Evolutionary conservation across 352 stramenopile species (phyloP).

Genomic region (Pythium oligandrum): DNA sequence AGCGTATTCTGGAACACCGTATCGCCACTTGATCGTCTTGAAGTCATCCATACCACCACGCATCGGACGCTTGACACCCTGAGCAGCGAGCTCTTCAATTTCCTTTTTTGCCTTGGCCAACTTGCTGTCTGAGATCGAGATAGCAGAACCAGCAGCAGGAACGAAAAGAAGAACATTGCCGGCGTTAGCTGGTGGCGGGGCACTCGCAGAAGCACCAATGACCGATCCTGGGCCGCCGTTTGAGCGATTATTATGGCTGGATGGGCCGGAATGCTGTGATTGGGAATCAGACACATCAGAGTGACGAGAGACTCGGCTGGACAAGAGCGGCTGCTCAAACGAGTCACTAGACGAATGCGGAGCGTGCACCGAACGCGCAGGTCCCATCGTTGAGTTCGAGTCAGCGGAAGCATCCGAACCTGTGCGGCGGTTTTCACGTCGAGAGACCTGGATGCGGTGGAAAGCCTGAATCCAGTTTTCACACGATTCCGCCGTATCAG

Average conservation of each 20-base stretch:
- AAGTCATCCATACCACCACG: slow-evolving; percentile 30
- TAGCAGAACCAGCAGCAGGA: slow-evolving; percentile 52
- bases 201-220: slow-evolving; percentile 24
- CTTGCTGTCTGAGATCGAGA: slow-evolving; percentile 60
- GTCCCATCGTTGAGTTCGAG: too few species aligned
- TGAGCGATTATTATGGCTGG: neutral
- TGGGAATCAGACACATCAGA: slow-evolving; percentile 16
- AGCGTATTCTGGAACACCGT: slow-evolving; percentile 61
- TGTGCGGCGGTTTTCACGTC: neutral
- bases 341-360: too few species aligned
- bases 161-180: slow-evolving; percentile 75
- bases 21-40: slow-evolving; percentile 49
- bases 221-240: slow-evolving; percentile 3
- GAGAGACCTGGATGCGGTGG: slow-evolving; percentile 48
- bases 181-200: slow-evolving; percentile 18
- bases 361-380: too few species aligned
- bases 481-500: slow-evolving; percentile 34
- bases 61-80: slow-evolving; percentile 48
- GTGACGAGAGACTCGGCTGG: slow-evolving; percentile 4
- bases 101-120: slow-evolving; percentile 54
- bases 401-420: too few species aligned
- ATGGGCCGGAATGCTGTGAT: slow-evolving; percentile 9
- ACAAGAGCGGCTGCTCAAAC: neutral
- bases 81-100: slow-evolving; percentile 41
- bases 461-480: slow-evolving; percentile 51